Evolutionary conservation across 768 basidiomycete genomes (phyloP).

Genomic region (Serendipita indica): DNA sequence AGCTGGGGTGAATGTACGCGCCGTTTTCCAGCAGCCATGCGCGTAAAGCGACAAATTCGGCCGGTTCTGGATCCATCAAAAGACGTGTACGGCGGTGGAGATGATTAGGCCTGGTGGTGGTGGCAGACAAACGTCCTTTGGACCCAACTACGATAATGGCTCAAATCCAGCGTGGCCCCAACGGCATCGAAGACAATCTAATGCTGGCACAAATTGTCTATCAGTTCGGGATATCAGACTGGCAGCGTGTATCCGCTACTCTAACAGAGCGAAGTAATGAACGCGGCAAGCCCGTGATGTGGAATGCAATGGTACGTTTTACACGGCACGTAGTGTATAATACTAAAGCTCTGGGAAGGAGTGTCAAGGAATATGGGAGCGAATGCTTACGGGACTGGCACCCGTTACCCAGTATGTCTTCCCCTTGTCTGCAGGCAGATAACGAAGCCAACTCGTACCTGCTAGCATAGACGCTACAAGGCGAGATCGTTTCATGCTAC

Average conservation of each 20-base stretch:
- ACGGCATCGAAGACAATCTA: background rate
- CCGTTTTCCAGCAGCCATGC: slow-evolving; percentile 37
- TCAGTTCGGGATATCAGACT: background rate
- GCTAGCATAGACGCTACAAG: too few relatives aligned
- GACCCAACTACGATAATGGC: background rate
- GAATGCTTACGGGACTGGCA: background rate
- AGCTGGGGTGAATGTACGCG: slow-evolving; percentile 36
- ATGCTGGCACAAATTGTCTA: slow-evolving; percentile 2
- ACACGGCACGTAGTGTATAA: background rate
- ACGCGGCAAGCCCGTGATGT: background rate
- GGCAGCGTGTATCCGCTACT: background rate
- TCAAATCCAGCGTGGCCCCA: background rate
- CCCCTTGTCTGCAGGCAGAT: too few relatives aligned
- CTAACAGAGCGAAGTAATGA: background rate
- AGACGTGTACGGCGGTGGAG: background rate
- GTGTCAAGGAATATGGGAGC: background rate
- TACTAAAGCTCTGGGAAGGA: too few relatives aligned
- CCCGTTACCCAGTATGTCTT: too few relatives aligned
- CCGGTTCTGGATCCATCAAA: slow-evolving; percentile 13
- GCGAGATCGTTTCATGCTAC: too few relatives aligned
- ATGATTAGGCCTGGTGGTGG: background rate
- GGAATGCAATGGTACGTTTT: background rate
- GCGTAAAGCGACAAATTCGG: slow-evolving; percentile 24
- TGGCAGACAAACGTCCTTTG: background rate
- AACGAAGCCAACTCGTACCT: too few relatives aligned